These are phyloP conservation scores for Lactarius sanguifluus DNA, from an alignment of 768 basidiomycete species.

Conservation along the genomic window DNA sequence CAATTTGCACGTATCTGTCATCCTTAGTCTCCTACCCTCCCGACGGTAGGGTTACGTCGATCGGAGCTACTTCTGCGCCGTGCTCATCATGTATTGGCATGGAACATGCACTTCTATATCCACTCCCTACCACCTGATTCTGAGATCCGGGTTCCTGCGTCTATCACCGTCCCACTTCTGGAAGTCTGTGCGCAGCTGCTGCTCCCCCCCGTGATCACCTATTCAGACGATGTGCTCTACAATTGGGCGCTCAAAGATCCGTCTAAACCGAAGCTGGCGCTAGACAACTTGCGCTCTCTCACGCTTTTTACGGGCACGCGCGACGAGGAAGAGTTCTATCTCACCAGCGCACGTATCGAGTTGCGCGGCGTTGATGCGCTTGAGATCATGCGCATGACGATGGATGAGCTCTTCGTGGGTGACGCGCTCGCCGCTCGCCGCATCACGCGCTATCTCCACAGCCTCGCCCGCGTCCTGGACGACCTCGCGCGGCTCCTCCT, in stretches of 20 bases:
- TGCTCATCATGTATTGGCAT: constrained; percentile 55
- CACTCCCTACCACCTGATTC: constrained; percentile 40
- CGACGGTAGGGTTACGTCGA: constrained; percentile 37
- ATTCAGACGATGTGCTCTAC: constrained; percentile 89
- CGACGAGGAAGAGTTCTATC: constrained; percentile 87
- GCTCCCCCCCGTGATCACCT: constrained; percentile 86
- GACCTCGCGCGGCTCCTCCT: constrained; percentile 61
- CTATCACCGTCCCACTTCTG: constrained; percentile 74
- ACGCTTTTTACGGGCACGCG: constrained; percentile 74
- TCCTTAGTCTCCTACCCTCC: constrained; percentile 43
- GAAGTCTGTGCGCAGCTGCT: constrained; percentile 67
- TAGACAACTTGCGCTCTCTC: constrained; percentile 60
- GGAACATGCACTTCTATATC: constrained; percentile 57
- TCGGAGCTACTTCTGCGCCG: constrained; percentile 52
- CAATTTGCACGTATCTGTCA: constrained; percentile 14
- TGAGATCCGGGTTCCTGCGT: constrained; percentile 61
- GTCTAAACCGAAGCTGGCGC: constrained; percentile 39
- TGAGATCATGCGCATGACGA: constrained; percentile 77
- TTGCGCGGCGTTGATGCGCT: constrained; percentile 81
- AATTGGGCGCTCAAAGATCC: constrained; percentile 55
- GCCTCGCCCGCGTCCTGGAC: constrained; percentile 64
- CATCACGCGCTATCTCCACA: constrained; percentile 58
- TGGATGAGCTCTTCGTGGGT: constrained; percentile 85
- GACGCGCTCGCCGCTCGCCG: constrained; percentile 49
- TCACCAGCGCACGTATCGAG: constrained; percentile 84